Conservation (phyloP, 2,329 filamentous ascomycete species). For the Fusarium sp. region DNA sequence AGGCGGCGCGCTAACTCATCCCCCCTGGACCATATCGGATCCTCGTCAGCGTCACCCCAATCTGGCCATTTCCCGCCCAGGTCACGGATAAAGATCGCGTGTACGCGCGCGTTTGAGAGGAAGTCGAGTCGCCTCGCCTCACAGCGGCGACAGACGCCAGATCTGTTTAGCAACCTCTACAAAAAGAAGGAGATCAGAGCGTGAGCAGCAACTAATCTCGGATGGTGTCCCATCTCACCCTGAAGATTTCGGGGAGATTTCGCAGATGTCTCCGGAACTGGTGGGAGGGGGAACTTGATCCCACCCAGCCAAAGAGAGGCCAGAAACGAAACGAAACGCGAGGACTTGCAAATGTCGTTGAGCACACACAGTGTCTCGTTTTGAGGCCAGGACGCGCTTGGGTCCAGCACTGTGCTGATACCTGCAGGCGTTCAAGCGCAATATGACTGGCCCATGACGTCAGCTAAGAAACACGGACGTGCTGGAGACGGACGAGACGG, state of each 20-base stretch:
- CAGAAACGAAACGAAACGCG: slow-evolving; percentile 18
- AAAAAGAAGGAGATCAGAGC: neutral
- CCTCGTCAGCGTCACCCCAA: slow-evolving; percentile 21
- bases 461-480: slow-evolving; percentile 20
- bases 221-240: slow-evolving; percentile 9
- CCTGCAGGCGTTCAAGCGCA: slow-evolving; percentile 30
- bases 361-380: slow-evolving; percentile 37
- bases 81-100: slow-evolving; percentile 25
- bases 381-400: slow-evolving; percentile 8
- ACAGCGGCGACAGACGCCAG: neutral
- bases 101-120: slow-evolving; percentile 18
- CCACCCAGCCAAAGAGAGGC: slow-evolving; percentile 10
- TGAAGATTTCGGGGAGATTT: slow-evolving; percentile 22
- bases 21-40: slow-evolving; percentile 33
- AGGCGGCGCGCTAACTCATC: slow-evolving; percentile 32
- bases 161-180: neutral
- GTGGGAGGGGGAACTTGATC: neutral
- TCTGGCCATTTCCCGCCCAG: slow-evolving; percentile 22
- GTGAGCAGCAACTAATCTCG: neutral
- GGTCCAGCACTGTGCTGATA: slow-evolving; percentile 39
- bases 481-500: slow-evolving; percentile 7
- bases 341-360: neutral
- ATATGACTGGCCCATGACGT: slow-evolving; percentile 44
- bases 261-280: slow-evolving; percentile 19
- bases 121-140: neutral